These are phyloP conservation scores for Castanospermum australe DNA, from an alignment of 306 rosid genomes.

Conservation along the genomic window DNA sequence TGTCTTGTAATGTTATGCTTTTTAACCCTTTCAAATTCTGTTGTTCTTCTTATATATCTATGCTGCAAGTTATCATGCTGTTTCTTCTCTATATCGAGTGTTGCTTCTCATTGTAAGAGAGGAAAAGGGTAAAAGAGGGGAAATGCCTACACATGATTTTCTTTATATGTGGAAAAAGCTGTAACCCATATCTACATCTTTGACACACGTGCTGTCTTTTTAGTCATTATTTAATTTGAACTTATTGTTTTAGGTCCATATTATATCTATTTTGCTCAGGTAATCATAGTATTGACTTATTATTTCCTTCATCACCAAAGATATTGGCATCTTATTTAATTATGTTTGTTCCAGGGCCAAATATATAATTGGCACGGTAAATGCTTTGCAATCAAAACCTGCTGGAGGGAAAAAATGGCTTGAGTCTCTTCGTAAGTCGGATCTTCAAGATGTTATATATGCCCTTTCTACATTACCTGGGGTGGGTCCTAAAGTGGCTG, in stretches of 20 bases:
- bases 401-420: slow-evolving; percentile 91
- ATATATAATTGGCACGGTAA: slow-evolving; percentile 70
- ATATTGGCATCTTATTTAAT: neutral
- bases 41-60: neutral
- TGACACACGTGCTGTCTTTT: neutral
- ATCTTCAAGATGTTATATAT: slow-evolving; percentile 58
- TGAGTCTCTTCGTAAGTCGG: slow-evolving; percentile 64
- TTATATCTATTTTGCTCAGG: neutral
- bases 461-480: slow-evolving; percentile 77
- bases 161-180: neutral
- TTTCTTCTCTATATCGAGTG: neutral
- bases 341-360: slow-evolving; percentile 62
- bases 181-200: neutral
- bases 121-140: neutral
- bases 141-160: neutral
- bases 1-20: neutral
- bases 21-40: neutral
- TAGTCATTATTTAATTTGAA: neutral
- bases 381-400: slow-evolving; percentile 59
- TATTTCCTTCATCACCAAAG: neutral
- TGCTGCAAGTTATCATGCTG: neutral
- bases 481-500: slow-evolving; percentile 97
- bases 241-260: neutral
- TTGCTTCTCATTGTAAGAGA: neutral
- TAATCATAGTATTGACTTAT: neutral